Percentiles rank a stretch among this genome's conserved stretches.
Conservation (phyloP, 2,329 filamentous ascomycete species). For the Myrmaecium sp. region DNA sequence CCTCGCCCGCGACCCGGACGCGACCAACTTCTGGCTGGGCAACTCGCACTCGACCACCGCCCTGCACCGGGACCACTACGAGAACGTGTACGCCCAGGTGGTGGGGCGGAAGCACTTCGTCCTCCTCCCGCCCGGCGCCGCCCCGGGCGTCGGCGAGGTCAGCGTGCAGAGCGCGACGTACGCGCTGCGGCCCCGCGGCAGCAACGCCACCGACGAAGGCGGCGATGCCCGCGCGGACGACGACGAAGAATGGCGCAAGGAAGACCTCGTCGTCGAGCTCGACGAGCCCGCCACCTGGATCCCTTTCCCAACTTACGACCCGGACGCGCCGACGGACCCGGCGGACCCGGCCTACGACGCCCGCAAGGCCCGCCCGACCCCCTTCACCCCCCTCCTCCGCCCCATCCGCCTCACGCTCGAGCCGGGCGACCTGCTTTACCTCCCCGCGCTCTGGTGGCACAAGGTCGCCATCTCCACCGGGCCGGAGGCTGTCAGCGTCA, state of each 20-base stretch:
- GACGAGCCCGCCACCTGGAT: slow-evolving; percentile 28
- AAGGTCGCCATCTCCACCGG: slow-evolving; percentile 41
- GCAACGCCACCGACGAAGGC: slow-evolving; percentile 2
- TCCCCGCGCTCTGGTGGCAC: slow-evolving; percentile 69
- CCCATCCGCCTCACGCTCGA: slow-evolving; percentile 52
- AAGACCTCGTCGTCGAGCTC: slow-evolving; percentile 14
- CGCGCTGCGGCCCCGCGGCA: slow-evolving; percentile 7
- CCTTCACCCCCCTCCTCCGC: slow-evolving; percentile 40
- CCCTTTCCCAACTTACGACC: slow-evolving; percentile 62
- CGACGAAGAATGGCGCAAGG: no score
- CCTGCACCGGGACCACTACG: slow-evolving; percentile 69
- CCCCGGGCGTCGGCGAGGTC: slow-evolving; percentile 51
- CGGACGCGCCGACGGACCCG: slow-evolving; percentile 36
- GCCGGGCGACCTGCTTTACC: slow-evolving; percentile 64
- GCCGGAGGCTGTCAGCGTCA: not conserved
- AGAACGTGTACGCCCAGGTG: slow-evolving; percentile 70
- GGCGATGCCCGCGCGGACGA: not conserved
- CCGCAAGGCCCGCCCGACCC: slow-evolving; percentile 27
- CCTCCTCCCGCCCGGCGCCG: slow-evolving; percentile 53
- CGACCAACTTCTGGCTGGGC: slow-evolving; percentile 71
- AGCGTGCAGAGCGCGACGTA: slow-evolving; percentile 43
- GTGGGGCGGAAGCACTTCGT: slow-evolving; percentile 58
- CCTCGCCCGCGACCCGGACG: slow-evolving; percentile 48
- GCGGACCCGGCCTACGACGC: no score
- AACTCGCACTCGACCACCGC: slow-evolving; percentile 51